A percentile compares a stretch with the other conserved stretches of the same genome.
Conservation (phyloP, 2,329 filamentous ascomycete genomes). For the Aspergillus latus region DNA sequence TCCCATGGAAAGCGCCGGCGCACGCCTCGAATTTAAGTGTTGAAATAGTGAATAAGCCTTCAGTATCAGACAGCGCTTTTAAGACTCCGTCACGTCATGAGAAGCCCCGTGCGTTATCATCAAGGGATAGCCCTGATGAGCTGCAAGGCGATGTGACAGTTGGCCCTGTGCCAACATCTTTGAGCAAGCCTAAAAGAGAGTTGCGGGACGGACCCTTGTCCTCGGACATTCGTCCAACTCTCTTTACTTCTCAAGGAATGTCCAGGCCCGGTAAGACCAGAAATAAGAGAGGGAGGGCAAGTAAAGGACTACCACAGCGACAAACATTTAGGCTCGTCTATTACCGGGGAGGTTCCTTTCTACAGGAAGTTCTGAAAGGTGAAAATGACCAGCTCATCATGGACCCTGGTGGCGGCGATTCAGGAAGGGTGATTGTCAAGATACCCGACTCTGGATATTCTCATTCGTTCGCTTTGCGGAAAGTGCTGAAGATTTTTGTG, state of each 20-base stretch:
- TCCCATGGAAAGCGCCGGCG: neutral
- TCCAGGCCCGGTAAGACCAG: conserved; percentile 9
- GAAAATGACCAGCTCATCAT: conserved; percentile 19
- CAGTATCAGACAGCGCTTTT: neutral
- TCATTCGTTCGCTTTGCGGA: conserved; percentile 5
- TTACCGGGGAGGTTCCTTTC: conserved; percentile 25
- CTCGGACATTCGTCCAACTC: conserved; percentile 34
- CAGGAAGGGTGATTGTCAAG: conserved; percentile 6
- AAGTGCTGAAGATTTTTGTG: conserved; percentile 22
- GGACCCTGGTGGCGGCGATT: conserved; percentile 9
- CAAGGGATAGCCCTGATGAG: conserved; percentile 42
- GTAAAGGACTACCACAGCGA: neutral
- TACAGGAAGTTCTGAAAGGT: conserved; percentile 8
- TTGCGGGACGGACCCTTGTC: conserved; percentile 24
- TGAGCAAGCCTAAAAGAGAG: conserved; percentile 13
- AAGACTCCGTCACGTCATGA: neutral
- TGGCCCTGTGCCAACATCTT: conserved; percentile 17
- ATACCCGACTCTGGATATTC: neutral
- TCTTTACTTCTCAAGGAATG: conserved; percentile 24
- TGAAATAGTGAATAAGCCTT: conserved; percentile 14
- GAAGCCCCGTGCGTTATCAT: conserved; percentile 10
- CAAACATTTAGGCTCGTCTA: conserved; percentile 21
- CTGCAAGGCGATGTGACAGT: conserved; percentile 40
- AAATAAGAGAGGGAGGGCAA: conserved; percentile 9
- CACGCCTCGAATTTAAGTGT: conserved; percentile 19